Base-by-base conservation (phyloP, 345 rosid genomes). In the Arabidopsis suecica region DNA sequence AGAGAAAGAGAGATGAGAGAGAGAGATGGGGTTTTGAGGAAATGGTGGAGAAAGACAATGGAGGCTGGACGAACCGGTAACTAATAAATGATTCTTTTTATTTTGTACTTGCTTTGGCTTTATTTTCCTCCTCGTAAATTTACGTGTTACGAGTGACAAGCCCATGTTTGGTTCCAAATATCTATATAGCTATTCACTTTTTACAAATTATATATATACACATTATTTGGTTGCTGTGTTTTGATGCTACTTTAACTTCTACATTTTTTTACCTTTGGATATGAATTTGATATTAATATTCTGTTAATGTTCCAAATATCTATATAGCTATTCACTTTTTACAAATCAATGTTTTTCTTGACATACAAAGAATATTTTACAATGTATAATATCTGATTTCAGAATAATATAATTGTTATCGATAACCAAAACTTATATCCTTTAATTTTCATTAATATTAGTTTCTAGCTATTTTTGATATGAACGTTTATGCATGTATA, bases 41-140 rank as follows among this genome's bases (percentile, higher is more conserved):
- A 73, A 77, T 75, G 84, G 62, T 69, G 80, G 82, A 78, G 84
- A 79, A 78, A 53, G 77, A 75, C 76, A 77, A 77, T 77, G 80
- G 77, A 72, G 77, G 73, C 77, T 78, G 81, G 81, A 78, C 63
- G 77, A 58, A 71, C 38, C 28, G 80, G 71, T 63, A 56, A 64
- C 56, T 65, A 71, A 65, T 72, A 72, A 72, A 78, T 71, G 78
- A 44, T 25, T 65, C 44, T 66, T 59, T 59, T 59, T 53, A 54
- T 54, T 71, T 65, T 48, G 72, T 71, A 63, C 76, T 77, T 63
- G 23, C 58, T 70, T 63, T 38, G 1, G 56, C 30, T 36, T 76
- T 71, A 16, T 68, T 22, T 57, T 64, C 3, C 10, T 65, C 68
- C 68, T 71, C 44, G 72, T 47, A 48, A 78, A 50, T 65, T 71